Evolutionary conservation across 208 protist genomes (phyloP).

Genomic region (Trypanosoma caninum): DNA sequence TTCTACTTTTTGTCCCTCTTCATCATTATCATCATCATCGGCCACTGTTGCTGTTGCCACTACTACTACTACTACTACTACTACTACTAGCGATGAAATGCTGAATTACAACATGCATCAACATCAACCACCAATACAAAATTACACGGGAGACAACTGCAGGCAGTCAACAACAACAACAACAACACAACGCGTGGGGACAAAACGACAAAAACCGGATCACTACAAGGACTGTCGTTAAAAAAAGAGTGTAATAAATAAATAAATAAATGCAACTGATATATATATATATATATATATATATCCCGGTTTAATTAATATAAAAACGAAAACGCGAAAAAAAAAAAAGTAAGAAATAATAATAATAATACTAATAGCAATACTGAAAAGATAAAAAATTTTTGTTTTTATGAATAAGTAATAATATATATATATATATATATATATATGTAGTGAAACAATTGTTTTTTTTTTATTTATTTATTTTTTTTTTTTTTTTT

Average conservation of each 20-base stretch:
- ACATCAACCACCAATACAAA: neutral
- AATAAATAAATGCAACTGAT: too few species aligned
- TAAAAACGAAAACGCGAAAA: neutral
- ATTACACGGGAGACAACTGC: neutral
- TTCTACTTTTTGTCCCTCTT: too few species aligned
- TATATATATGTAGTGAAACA: neutral
- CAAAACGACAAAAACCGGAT: conserved; percentile 66
- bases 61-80: too few species aligned
- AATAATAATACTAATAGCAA: neutral
- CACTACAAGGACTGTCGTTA: conserved; percentile 56
- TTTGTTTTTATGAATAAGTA: conserved; percentile 18
- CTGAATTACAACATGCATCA: too few species aligned
- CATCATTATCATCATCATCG: too few species aligned
- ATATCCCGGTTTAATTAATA: neutral
- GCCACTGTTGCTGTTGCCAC: too few species aligned
- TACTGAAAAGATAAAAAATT: neutral
- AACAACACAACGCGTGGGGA: conserved; percentile 7
- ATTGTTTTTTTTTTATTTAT: neutral
- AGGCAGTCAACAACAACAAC: too few species aligned
- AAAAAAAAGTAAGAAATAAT: conserved; percentile 3
- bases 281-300: conserved; percentile 5
- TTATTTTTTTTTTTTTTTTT: conserved; percentile 11
- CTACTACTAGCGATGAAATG: too few species aligned
- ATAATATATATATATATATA: neutral
- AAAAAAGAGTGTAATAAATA: conserved; percentile 6